A percentile compares a stretch with the other conserved stretches of the same genome.
phyloP scores from a whole-genome alignment of 1,284 basidiomycete genomes.

The Tremellales sp. region DNA sequence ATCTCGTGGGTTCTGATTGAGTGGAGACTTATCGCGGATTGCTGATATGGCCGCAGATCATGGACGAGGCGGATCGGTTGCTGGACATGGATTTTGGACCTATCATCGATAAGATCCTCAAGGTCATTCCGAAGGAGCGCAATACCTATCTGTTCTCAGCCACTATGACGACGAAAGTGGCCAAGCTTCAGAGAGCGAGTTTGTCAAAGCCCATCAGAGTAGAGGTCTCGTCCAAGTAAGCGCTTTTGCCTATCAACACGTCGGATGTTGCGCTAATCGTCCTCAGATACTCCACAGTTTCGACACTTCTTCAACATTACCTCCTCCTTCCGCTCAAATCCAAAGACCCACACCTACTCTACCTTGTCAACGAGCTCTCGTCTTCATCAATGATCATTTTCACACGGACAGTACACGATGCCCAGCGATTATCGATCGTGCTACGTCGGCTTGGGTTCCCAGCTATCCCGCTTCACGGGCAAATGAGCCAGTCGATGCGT shows the following conservation, averaged over 20 bases:
- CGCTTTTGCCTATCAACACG: slow-evolving; percentile 6
- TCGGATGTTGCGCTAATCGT: background rate
- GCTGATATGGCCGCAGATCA: slow-evolving; percentile 59
- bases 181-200: slow-evolving; percentile 94
- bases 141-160: slow-evolving; percentile 97
- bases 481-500: slow-evolving; percentile 88
- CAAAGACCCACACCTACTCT: slow-evolving; percentile 89
- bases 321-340: slow-evolving; percentile 87
- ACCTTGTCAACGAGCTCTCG: slow-evolving; percentile 82
- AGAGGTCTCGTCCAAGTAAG: slow-evolving; percentile 88
- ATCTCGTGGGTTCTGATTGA: slow-evolving; percentile 61
- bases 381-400: slow-evolving; percentile 96
- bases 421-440: slow-evolving; percentile 83
- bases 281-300: slow-evolving; percentile 88
- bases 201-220: slow-evolving; percentile 90
- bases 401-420: slow-evolving; percentile 91
- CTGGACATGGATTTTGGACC: slow-evolving; percentile 98
- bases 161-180: slow-evolving; percentile 99
- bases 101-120: slow-evolving; percentile 94
- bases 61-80: slow-evolving; percentile 96
- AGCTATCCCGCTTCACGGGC: slow-evolving; percentile 93
- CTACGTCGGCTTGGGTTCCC: slow-evolving; percentile 88
- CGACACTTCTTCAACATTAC: slow-evolving; percentile 93
- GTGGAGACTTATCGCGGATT: background rate
- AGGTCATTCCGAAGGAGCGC: slow-evolving; percentile 89